A percentile compares a stretch with the other conserved stretches of the same genome.
Evolutionary conservation across 2,329 filamentous ascomycete genomes (phyloP).

Genomic region (Lachnellula arida): DNA sequence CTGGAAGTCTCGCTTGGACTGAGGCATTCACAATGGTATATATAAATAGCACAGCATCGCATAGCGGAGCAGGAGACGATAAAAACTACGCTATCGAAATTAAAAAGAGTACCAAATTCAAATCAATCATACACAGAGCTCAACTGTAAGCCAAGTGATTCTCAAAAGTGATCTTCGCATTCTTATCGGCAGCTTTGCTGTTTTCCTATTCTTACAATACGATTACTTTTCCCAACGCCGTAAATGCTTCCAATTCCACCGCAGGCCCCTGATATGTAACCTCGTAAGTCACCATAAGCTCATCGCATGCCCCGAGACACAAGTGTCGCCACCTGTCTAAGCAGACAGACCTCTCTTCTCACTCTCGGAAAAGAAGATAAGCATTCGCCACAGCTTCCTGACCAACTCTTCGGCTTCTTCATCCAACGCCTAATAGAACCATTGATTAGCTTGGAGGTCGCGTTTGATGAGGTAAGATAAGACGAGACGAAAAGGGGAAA

Average conservation of each 20-base stretch:
- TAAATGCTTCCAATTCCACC: not conserved
- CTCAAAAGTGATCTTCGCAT: not conserved
- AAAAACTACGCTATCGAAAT: not conserved
- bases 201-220: not conserved
- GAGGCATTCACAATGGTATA: not conserved
- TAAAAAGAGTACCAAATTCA: not conserved
- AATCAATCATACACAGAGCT: not conserved
- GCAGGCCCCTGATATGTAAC: not conserved
- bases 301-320: not conserved
- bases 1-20: not conserved
- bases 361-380: conserved; percentile 94
- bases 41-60: not conserved
- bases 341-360: conserved; percentile 83
- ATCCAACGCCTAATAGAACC: conserved; percentile 64
- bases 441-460: conserved; percentile 32
- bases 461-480: no score
- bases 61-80: not conserved
- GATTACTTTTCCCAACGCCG: not conserved
- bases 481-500: conserved; percentile 22
- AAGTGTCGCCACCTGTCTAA: conserved; percentile 32
- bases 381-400: conserved; percentile 97
- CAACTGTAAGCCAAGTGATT: not conserved
- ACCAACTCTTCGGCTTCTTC: conserved; percentile 92
- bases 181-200: not conserved
- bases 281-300: not conserved